Base-by-base conservation (phyloP, 306 rosid species). In the Cucumis melo region DNA sequence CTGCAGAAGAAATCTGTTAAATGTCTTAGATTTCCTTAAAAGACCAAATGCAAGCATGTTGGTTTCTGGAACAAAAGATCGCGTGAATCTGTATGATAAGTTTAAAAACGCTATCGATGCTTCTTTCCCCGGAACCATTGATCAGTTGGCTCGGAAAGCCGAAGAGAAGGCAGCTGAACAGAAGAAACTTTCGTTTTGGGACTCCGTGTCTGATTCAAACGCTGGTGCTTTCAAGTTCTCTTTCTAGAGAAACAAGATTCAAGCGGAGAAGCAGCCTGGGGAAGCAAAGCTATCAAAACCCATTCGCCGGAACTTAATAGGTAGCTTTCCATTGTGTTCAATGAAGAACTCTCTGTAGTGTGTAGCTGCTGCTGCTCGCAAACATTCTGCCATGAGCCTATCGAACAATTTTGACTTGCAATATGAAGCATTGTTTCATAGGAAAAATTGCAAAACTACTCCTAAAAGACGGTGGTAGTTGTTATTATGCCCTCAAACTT, bases 211-310 rank as follows among this genome's bases (percentile, higher is more conserved):
- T 6, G 97, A 94, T 86, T 77, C 95, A 6, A 87, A 82, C 15
- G 87, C 77, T 2, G 96, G 97, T 63, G 94, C 96, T 55, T 94
- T 94, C 88, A 90, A 89, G 88, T 91, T 94, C 81, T 90, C 96
- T 64, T 88, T 94, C 85, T 90, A 87, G 82, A 68, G 44, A 75
- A 55, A 42, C 23, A 76, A 46, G 15, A 70, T 12, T 0, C 39
- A 46, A 70, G 75, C 58, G 8, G 75, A 46, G 58, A 70, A 46
- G 21, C 44, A 38, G 73, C 14, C 8, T 38, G 23, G 9, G 72
- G 34, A 23, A 46, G 75, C 75, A 70, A 70, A 46, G 57, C 21
- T 46, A 70, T 55, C 21, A 46, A 5, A 42, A 70, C 23, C 58
- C 57, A 44, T 66, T 66, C 11, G 54, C 29, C 20, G 51, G 73